phyloP scores from a whole-genome alignment of 176 grass and related monocot species.

The Ampelocalamus luodianensis region DNA sequence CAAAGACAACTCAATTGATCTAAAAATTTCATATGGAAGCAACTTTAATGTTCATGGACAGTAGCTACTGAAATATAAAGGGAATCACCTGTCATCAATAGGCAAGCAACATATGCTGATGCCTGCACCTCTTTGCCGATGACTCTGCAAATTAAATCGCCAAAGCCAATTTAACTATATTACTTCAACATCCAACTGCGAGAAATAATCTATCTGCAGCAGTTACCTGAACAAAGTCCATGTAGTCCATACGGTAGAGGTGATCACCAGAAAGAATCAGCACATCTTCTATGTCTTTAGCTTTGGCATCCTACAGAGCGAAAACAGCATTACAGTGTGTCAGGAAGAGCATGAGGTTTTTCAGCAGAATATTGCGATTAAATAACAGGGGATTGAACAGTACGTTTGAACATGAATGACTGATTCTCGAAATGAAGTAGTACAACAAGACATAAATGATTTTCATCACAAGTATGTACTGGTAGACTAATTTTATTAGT shows the following conservation, averaged over 20 bases:
- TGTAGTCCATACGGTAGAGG: slow-evolving; percentile 89
- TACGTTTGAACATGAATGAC: not conserved
- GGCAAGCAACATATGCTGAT: slow-evolving; percentile 89
- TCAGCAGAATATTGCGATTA: not conserved
- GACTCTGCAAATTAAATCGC: slow-evolving; percentile 59
- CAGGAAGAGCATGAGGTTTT: slow-evolving; percentile 1
- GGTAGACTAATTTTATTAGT: not conserved
- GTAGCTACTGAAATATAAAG: slow-evolving; percentile 21
- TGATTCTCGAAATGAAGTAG: not conserved
- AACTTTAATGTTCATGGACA: slow-evolving; percentile 11
- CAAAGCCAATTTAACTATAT: not conserved
- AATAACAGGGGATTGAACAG: not conserved
- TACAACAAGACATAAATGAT: not conserved
- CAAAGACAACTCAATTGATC: not conserved
- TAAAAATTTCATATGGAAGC: not conserved
- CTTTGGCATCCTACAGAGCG: slow-evolving; percentile 64
- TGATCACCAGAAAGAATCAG: slow-evolving; percentile 94
- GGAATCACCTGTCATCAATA: slow-evolving; percentile 71
- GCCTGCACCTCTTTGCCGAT: slow-evolving; percentile 71
- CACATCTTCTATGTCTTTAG: slow-evolving; percentile 83
- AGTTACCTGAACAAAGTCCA: slow-evolving; percentile 81
- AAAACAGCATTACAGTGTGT: not conserved
- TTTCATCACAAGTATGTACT: not conserved
- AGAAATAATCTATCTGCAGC: slow-evolving; percentile 8
- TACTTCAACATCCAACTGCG: slow-evolving; percentile 7